Evolutionary conservation across 768 basidiomycete species (phyloP).

Genomic region (Xerocomellus chrysenteron): DNA sequence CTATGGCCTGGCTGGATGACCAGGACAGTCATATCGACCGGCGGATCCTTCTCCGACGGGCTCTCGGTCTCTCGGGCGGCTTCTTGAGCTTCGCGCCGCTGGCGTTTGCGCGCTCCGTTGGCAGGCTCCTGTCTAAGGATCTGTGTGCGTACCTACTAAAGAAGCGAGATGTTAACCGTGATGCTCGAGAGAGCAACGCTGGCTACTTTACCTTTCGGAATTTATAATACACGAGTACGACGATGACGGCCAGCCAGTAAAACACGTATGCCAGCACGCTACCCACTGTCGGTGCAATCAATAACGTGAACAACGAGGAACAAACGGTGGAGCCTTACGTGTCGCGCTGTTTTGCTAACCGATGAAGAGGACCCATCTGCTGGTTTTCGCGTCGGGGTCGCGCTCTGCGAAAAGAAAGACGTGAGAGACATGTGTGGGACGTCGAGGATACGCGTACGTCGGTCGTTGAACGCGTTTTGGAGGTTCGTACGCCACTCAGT

Average conservation of each 20-base stretch:
- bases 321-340: slow-evolving; percentile 33
- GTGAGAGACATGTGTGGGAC: neutral
- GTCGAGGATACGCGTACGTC: slow-evolving; percentile 39
- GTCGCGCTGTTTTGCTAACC: slow-evolving; percentile 89
- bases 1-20: neutral
- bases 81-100: slow-evolving; percentile 22
- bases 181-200: neutral
- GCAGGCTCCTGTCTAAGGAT: slow-evolving; percentile 58
- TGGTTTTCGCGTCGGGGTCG: slow-evolving; percentile 49
- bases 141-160: slow-evolving; percentile 61
- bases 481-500: slow-evolving; percentile 95
- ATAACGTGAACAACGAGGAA: neutral
- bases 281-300: slow-evolving; percentile 47
- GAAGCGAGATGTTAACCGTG: neutral
- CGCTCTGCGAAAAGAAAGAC: slow-evolving; percentile 31
- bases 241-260: slow-evolving; percentile 88
- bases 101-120: slow-evolving; percentile 38
- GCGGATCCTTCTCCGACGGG: neutral
- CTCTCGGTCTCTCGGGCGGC: neutral
- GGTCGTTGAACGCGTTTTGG: slow-evolving; percentile 66
- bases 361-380: slow-evolving; percentile 87
- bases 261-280: slow-evolving; percentile 84
- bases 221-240: slow-evolving; percentile 64
- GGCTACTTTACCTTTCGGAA: slow-evolving; percentile 45
- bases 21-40: neutral